Evolutionary conservation across 345 rosid genomes (phyloP).

Genomic region (Melastoma malabathricum): DNA sequence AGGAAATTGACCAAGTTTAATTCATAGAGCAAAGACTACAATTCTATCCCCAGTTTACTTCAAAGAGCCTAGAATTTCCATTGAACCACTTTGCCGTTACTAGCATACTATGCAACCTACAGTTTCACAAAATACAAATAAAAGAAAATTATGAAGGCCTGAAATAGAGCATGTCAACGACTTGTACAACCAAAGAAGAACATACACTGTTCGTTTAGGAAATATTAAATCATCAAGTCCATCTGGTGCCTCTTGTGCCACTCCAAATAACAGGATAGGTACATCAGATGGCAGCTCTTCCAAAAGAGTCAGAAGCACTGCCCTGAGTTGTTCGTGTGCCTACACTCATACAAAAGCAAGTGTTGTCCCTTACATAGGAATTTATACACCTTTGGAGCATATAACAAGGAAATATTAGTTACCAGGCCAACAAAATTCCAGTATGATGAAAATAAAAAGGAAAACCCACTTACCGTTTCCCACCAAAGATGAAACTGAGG

Average conservation of each 20-base stretch:
- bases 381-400: neutral
- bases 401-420: too few relatives aligned
- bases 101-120: too few relatives aligned
- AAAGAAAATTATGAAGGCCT: too few relatives aligned
- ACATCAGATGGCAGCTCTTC: constrained; percentile 88
- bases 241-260: constrained; percentile 37
- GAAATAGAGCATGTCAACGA: too few relatives aligned
- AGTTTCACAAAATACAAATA: too few relatives aligned
- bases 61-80: too few relatives aligned
- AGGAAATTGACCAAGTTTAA: too few relatives aligned
- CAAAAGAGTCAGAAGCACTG: constrained; percentile 73
- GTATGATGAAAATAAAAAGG: constrained; percentile 4
- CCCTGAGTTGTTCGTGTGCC: constrained; percentile 95
- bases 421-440: neutral
- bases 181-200: constrained; percentile 6
- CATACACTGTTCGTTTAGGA: constrained; percentile 69
- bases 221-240: constrained; percentile 57
- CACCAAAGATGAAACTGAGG: constrained; percentile 95
- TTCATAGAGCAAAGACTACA: too few relatives aligned
- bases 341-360: constrained; percentile 26
- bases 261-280: constrained; percentile 77
- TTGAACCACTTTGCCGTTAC: too few relatives aligned
- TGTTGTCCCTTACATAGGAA: neutral
- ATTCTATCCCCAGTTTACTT: too few relatives aligned
- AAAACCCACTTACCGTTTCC: constrained; percentile 82